Evolutionary conservation across 306 rosid genomes (phyloP).

Genomic region (Trifolium repens): DNA sequence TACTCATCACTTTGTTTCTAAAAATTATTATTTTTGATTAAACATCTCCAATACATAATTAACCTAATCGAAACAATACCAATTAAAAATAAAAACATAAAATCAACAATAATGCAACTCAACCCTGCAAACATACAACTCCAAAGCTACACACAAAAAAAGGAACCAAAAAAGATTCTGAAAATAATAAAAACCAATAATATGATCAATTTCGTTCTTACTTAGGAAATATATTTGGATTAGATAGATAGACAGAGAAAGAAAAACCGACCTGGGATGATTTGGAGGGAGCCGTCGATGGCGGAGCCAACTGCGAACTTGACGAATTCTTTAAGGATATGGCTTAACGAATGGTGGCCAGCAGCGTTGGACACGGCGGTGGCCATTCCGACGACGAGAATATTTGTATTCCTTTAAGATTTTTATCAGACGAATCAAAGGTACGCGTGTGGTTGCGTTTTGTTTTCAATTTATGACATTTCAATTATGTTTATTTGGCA

Average conservation of each 20-base stretch:
- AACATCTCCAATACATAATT: background rate
- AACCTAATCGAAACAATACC: background rate
- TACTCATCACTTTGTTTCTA: too few species aligned
- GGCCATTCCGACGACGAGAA: conserved; percentile 49
- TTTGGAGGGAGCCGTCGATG: conserved; percentile 55
- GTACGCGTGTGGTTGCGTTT: conserved; percentile 10
- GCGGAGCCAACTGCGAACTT: conserved; percentile 72
- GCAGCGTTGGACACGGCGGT: conserved; percentile 38
- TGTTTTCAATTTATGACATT: background rate
- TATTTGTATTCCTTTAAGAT: conserved; percentile 2
- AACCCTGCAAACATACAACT: background rate
- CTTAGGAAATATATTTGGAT: background rate
- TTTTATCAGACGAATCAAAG: conserved; percentile 4
- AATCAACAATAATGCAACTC: background rate
- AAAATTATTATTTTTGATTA: too few species aligned
- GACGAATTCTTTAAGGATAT: conserved; percentile 52
- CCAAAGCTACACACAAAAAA: background rate
- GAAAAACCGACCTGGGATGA: conserved; percentile 59
- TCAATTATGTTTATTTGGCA: background rate
- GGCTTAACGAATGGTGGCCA: conserved; percentile 45
- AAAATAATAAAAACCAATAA: too few species aligned
- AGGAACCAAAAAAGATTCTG: background rate
- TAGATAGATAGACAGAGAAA: conserved; percentile 9
- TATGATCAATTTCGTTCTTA: background rate
- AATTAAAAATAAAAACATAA: background rate